Evolutionary conservation across 345 rosid genomes (phyloP).

Genomic region (Cochlearia excelsa): DNA sequence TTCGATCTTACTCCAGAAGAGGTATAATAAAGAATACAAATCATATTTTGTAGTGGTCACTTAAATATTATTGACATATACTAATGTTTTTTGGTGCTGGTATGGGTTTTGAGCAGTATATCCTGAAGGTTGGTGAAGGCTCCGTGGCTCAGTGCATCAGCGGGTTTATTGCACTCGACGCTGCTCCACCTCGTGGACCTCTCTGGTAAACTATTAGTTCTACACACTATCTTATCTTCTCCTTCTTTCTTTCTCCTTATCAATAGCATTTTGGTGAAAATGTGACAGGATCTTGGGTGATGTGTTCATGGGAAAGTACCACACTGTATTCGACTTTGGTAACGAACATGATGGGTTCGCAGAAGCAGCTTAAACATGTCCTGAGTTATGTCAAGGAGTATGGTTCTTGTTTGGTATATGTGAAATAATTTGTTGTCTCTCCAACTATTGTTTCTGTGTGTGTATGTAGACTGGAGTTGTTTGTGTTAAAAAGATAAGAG

Average conservation of each 20-base stretch:
- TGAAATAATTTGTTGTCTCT: constrained; percentile 21
- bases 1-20: constrained; percentile 71
- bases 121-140: constrained; percentile 83
- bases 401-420: constrained; percentile 16
- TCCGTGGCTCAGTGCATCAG: constrained; percentile 79
- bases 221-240: neutral
- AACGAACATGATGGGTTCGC: constrained; percentile 82
- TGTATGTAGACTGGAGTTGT: constrained; percentile 1
- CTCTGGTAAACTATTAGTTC: constrained; percentile 57
- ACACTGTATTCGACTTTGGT: constrained; percentile 83
- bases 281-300: constrained; percentile 87
- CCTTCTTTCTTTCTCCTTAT: neutral
- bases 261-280: constrained; percentile 9
- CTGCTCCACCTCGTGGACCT: constrained; percentile 91
- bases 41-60: constrained; percentile 2
- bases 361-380: constrained; percentile 48
- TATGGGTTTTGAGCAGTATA: constrained; percentile 51
- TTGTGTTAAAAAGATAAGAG: constrained; percentile 25
- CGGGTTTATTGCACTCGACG: constrained; percentile 76
- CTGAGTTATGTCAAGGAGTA: neutral
- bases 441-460: constrained; percentile 29
- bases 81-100: constrained; percentile 3
- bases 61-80: constrained; percentile 5
- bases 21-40: constrained; percentile 33
- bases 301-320: constrained; percentile 87